Evolutionary conservation across 2,329 filamentous ascomycete species (phyloP).

Genomic region (Hawksworthiomyces lignivorus): DNA sequence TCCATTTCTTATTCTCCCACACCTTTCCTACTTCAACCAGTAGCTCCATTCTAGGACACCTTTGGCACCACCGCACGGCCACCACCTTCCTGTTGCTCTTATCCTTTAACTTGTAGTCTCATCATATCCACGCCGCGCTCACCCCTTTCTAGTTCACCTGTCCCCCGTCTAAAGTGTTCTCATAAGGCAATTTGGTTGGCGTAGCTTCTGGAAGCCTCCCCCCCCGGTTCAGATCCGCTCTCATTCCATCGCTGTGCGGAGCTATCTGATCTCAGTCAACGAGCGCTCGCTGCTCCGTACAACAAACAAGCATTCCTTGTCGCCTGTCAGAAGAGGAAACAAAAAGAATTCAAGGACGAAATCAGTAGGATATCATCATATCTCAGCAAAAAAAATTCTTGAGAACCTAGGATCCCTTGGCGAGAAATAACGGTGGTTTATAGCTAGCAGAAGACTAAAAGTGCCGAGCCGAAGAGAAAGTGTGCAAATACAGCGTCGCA

Average conservation of each 20-base stretch:
- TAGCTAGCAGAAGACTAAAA: neutral
- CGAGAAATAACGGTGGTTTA: no score
- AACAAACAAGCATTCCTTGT: no score
- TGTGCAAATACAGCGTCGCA: conserved; percentile 6
- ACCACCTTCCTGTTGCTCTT: conserved; percentile 1
- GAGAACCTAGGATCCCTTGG: no score
- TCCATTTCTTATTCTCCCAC: conserved; percentile 1
- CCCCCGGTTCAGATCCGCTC: neutral
- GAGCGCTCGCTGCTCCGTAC: no score
- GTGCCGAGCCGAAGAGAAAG: neutral
- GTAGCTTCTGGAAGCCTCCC: conserved; percentile 7
- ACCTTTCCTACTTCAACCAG: conserved; percentile 2
- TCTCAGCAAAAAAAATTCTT: no score
- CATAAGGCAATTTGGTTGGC: neutral
- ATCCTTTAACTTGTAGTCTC: neutral
- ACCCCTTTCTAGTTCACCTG: neutral
- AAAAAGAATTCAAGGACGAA: no score
- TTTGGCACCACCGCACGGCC: conserved; percentile 1
- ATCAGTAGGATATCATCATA: no score
- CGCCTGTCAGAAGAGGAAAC: no score
- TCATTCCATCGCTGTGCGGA: neutral
- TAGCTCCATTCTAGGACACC: conserved; percentile 3
- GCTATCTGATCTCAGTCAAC: neutral
- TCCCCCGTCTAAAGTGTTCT: no score
- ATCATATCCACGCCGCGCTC: no score